Conservation (phyloP, 1,139 yeast species). For the Debaryomyces sp. region DNA sequence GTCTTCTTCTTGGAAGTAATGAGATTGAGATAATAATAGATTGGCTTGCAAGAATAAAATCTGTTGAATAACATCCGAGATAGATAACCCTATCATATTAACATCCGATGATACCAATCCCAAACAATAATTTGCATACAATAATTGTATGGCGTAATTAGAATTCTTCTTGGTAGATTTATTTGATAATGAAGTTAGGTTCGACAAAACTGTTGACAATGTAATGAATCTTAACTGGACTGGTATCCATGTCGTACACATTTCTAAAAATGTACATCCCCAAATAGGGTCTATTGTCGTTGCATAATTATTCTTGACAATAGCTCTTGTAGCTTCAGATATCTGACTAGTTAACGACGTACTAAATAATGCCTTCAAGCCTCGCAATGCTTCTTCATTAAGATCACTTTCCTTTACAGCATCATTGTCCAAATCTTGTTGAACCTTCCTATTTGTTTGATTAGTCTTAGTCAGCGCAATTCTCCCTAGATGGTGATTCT, state of each 20-base stretch:
- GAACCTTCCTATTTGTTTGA: conserved; percentile 21
- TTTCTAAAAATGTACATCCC: conserved; percentile 61
- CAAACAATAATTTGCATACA: conserved; percentile 57
- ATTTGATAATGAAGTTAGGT: conserved; percentile 26
- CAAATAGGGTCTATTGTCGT: conserved; percentile 37
- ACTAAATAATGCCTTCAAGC: conserved; percentile 52
- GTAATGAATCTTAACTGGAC: conserved; percentile 83
- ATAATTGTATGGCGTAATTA: conserved; percentile 43
- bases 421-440: conserved; percentile 36
- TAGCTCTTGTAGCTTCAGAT: conserved; percentile 46
- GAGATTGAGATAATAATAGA: conserved; percentile 34
- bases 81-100: conserved; percentile 85
- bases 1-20: conserved; percentile 23
- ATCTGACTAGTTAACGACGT: conserved; percentile 54
- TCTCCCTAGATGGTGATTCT: conserved; percentile 27
- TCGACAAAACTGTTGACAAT: conserved; percentile 45
- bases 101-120: conserved; percentile 77
- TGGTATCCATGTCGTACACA: conserved; percentile 79
- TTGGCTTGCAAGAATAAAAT: conserved; percentile 61
- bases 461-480: conserved; percentile 30
- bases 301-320: conserved; percentile 38
- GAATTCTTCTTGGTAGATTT: conserved; percentile 24
- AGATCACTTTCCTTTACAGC: conserved; percentile 27
- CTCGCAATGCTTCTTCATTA: conserved; percentile 42
- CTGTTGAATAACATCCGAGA: conserved; percentile 75